Percentiles rank a stretch among this genome's conserved stretches.
phyloP scores from a whole-genome alignment of 164 flowering plant species.

The Stephania japonica region DNA sequence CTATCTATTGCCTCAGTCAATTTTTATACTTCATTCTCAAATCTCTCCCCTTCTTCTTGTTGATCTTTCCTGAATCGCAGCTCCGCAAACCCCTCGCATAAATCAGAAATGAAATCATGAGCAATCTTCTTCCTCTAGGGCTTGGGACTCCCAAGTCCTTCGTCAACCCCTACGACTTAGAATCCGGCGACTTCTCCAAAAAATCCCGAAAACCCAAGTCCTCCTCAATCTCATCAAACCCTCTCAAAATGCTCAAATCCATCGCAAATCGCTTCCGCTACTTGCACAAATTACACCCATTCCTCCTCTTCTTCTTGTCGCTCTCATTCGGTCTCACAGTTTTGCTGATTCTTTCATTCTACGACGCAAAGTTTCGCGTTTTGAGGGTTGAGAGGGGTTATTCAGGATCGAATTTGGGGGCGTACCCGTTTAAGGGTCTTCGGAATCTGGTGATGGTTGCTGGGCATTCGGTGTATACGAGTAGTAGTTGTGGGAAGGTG shows the following conservation, averaged over 20 bases:
- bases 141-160: conserved; percentile 64
- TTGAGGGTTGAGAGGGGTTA: conserved; percentile 23
- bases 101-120: conserved; percentile 38
- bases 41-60: no score
- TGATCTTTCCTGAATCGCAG: no score
- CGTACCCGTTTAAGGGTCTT: conserved; percentile 54
- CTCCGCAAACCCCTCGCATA: no score
- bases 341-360: conserved; percentile 46
- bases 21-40: no score
- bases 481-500: conserved; percentile 75
- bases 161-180: conserved; percentile 71
- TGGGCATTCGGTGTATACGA: conserved; percentile 91
- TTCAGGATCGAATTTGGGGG: conserved; percentile 16
- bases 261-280: conserved; percentile 42
- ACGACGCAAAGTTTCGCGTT: conserved; percentile 35
- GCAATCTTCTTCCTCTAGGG: conserved; percentile 39
- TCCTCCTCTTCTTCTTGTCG: conserved; percentile 41
- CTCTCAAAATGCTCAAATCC: conserved; percentile 51
- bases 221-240: conserved; percentile 15
- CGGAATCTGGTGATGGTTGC: conserved; percentile 95
- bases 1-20: no score
- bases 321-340: conserved; percentile 55
- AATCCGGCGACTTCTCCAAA: conserved; percentile 46
- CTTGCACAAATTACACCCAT: conserved; percentile 62
- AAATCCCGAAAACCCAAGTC: conserved; percentile 44